A percentile compares a stretch with the other conserved stretches of the same genome.
Evolutionary conservation across 2,329 filamentous ascomycete genomes (phyloP).

Genomic region (Ceratocystis cubensis): DNA sequence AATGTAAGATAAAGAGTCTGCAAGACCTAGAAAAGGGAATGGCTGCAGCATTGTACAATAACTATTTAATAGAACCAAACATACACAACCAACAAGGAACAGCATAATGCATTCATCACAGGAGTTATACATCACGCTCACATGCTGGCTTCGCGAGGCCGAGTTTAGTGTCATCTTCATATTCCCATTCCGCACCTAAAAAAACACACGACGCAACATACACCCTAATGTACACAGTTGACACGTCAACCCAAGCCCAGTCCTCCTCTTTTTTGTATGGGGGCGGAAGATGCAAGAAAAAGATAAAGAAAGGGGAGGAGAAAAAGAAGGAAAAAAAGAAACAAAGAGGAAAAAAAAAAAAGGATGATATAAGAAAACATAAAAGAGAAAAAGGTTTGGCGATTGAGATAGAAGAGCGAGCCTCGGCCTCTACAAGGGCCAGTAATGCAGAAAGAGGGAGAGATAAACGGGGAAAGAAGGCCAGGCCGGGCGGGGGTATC

Average conservation of each 20-base stretch:
- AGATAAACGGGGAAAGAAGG: not conserved
- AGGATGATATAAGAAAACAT: conserved; percentile 12
- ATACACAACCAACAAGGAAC: no score
- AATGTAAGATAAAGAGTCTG: not conserved
- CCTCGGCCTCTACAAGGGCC: not conserved
- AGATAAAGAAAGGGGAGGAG: not conserved
- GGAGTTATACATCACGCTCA: not conserved
- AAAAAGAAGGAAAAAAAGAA: conserved; percentile 2
- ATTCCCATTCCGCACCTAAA: conserved; percentile 16
- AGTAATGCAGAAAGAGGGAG: not conserved
- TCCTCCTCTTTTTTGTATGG: conserved; percentile 9
- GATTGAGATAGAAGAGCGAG: conserved; percentile 10
- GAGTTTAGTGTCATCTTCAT: conserved; percentile 13
- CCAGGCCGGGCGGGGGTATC: not conserved
- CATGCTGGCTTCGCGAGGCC: not conserved
- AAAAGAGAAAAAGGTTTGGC: conserved; percentile 13
- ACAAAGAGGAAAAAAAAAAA: conserved; percentile 10
- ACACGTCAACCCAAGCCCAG: conserved; percentile 8
- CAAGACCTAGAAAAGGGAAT: not conserved
- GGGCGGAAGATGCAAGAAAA: not conserved
- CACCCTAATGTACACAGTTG: conserved; percentile 22
- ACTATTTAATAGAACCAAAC: not conserved
- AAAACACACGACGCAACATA: conserved; percentile 6
- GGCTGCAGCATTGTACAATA: conserved; percentile 1
- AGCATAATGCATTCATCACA: no score